Conservation (phyloP, 73 alveolate genomes). For the Tetrahymena malaccensis region DNA sequence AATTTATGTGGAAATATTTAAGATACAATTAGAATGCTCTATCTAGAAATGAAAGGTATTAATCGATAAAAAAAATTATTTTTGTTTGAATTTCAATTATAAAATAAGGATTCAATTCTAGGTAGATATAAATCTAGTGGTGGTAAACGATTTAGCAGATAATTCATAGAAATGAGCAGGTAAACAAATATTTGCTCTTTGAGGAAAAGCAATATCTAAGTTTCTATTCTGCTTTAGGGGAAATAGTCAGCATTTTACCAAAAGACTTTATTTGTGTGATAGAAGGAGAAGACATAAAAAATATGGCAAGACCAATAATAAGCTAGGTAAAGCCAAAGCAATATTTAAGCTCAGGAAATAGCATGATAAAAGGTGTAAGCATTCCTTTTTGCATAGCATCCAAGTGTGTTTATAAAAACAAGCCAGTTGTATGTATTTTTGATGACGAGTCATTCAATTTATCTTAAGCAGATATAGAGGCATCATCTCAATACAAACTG, state of each 20-base stretch:
- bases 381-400: constrained; percentile 77
- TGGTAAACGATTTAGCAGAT: constrained; percentile 28
- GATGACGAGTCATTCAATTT: constrained; percentile 87
- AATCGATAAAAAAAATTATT: too few relatives aligned
- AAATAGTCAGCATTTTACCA: constrained; percentile 45
- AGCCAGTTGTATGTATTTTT: constrained; percentile 59
- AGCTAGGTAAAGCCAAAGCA: constrained; percentile 44
- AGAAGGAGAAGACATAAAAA: constrained; percentile 84
- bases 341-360: constrained; percentile 77
- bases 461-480: constrained; percentile 77
- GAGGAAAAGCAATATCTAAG: constrained; percentile 53
- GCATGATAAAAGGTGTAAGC: constrained; percentile 83
- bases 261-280: constrained; percentile 58
- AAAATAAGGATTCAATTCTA: constrained; percentile 15
- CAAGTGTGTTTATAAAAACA: constrained; percentile 44
- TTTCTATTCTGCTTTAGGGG: constrained; percentile 45
- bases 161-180: neutral
- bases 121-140: constrained; percentile 11
- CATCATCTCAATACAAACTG: constrained; percentile 54
- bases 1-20: constrained; percentile 51
- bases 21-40: neutral
- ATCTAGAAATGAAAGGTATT: neutral
- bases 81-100: neutral
- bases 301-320: constrained; percentile 73
- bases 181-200: neutral